Evolutionary conservation across 768 basidiomycete genomes (phyloP), one percentile per base, ranked within the genome.

Genomic region (Leccinum aurantiacum): DNA sequence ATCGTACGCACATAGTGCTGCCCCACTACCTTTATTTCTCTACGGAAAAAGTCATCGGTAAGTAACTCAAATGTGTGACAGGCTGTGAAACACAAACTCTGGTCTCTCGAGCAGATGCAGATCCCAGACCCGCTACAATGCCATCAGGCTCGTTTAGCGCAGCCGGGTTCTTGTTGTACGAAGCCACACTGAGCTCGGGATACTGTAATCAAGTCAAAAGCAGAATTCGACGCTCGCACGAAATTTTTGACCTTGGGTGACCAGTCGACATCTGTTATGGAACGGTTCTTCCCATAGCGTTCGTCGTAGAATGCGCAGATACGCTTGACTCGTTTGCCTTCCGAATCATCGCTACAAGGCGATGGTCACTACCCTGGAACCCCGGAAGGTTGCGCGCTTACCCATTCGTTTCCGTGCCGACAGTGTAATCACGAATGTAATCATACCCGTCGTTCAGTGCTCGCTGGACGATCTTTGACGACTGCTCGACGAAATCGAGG

Each of bases 211-310:
- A 4, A 22, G 54, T 59, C 53, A 62, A 55, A 50, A n/a, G 10
- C 33, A 4, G 33, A 2, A 38, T 25, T 37, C 22, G 13, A 38
- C 17, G 2, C 41, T 27, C n/a, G 59, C 27, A 44, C 41, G 17
- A 49, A 25, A 51, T 22, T 58, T 76, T n/a, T 56, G 62, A 93
- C 96, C 80, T 98, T 98, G 3, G 93, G 93, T 54, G 95, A 98
- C 97, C 97, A 99, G 68, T 98, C 96, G 13, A 98, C 80, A 65
- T 93, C 94, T 1, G 97, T 99, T 61, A 99, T 92, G 6, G 95
- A 96, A 56, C 97, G 80, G 70, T 96, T 95, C 75, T 91, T 93
- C 6, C 90, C 90, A 75, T 92, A 91, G 51, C 91, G 82, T 69
- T 97, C 93, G 69, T 97, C 95, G 64, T 81, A 88, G 77, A 98